Evolutionary conservation across 1,139 yeast species (phyloP).

Genomic region (Nematodospora anomalae): DNA sequence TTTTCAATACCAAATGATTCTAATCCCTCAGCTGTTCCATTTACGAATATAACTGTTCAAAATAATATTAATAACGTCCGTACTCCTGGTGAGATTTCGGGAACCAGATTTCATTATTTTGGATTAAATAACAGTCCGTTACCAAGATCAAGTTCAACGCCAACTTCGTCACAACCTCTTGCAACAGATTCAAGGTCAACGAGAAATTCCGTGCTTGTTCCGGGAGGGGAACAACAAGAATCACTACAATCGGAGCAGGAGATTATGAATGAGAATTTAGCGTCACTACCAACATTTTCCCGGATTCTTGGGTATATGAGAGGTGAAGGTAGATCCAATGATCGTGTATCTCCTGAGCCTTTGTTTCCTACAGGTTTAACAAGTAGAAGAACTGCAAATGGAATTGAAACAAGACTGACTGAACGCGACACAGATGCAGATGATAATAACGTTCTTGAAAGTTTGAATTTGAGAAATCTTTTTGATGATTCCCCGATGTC

Average conservation of each 20-base stretch:
- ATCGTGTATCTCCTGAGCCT: slow-evolving; percentile 17
- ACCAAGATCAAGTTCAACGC: slow-evolving; percentile 2
- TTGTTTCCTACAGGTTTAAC: slow-evolving; percentile 51
- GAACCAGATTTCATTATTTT: slow-evolving; percentile 8
- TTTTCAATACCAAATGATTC: slow-evolving; percentile 12
- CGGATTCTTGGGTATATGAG: slow-evolving; percentile 27
- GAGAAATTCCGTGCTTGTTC: slow-evolving; percentile 6
- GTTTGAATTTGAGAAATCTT: slow-evolving; percentile 7
- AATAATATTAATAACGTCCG: slow-evolving; percentile 8
- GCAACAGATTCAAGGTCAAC: slow-evolving; percentile 17
- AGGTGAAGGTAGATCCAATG: slow-evolving; percentile 13
- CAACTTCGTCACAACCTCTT: slow-evolving; percentile 7
- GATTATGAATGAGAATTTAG: slow-evolving; percentile 10
- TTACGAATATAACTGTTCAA: slow-evolving; percentile 10
- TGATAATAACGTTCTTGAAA: slow-evolving; percentile 4
- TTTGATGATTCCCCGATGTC: slow-evolving; percentile 8
- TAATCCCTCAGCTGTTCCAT: slow-evolving; percentile 5
- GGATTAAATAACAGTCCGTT: slow-evolving; percentile 4
- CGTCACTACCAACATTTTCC: slow-evolving; percentile 17
- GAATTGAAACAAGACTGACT: slow-evolving; percentile 41
- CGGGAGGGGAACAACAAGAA: slow-evolving; percentile 1
- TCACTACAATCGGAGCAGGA: background rate
- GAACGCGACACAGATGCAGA: too few relatives aligned
- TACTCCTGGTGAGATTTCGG: slow-evolving; percentile 3
- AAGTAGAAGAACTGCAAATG: slow-evolving; percentile 50